Evolutionary conservation across 106 monocot species (phyloP).

Genomic region (Dioscorea dumetorum): DNA sequence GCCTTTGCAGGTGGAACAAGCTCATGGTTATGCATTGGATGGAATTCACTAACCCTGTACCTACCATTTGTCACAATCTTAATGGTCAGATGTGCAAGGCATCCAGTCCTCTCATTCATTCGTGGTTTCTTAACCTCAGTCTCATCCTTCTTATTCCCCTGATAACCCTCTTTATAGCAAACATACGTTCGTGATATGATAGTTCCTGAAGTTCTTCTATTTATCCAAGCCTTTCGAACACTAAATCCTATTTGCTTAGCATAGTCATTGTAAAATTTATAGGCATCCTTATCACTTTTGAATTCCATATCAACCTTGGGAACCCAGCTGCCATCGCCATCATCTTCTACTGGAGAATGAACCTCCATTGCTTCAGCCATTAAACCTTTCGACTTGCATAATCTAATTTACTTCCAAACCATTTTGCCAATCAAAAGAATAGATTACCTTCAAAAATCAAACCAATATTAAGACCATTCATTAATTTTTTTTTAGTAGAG

Average conservation of each 20-base stretch:
- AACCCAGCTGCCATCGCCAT: not conserved
- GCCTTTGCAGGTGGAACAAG: not conserved
- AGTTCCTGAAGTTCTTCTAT: not conserved
- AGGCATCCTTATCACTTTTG: not conserved
- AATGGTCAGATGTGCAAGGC: conserved; percentile 8
- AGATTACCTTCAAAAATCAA: no score
- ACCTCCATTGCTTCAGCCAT: not conserved
- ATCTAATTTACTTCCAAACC: no score
- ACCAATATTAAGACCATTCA: no score
- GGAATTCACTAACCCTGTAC: conserved; percentile 4
- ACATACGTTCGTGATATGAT: not conserved
- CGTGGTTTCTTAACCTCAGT: conserved; percentile 7
- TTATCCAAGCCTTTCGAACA: not conserved
- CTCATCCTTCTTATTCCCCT: conserved; percentile 12
- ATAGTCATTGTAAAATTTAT: not conserved
- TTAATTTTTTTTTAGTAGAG: no score
- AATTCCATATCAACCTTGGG: conserved; percentile 1
- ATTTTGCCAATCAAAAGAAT: no score
- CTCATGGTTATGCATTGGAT: conserved; percentile 17
- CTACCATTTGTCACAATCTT: conserved; percentile 2
- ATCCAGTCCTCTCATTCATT: conserved; percentile 6
- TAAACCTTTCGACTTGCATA: no score
- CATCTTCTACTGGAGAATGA: not conserved
- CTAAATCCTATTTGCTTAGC: not conserved
- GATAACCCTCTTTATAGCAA: not conserved